Conservation (phyloP, 148 eudicot species). For the Amaranthus hypochondriacus region DNA sequence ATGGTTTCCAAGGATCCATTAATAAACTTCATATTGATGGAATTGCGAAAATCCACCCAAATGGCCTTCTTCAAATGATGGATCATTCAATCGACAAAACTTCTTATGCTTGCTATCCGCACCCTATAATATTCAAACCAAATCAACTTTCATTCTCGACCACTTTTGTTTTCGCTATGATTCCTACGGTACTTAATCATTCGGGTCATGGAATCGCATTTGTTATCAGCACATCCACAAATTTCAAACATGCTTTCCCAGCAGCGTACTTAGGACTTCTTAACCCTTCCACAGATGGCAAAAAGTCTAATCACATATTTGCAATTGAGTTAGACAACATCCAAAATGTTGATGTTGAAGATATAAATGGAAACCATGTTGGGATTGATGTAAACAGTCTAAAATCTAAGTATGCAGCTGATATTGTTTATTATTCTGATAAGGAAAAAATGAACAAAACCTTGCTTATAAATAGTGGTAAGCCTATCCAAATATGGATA, state of each 20-base stretch:
- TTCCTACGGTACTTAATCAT: slow-evolving; percentile 6
- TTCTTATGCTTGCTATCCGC: slow-evolving; percentile 19
- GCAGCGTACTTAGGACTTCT: slow-evolving; percentile 19
- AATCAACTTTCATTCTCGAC: slow-evolving; percentile 12
- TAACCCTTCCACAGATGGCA: slow-evolving; percentile 13
- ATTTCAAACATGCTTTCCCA: slow-evolving; percentile 1
- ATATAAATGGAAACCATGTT: slow-evolving; percentile 24
- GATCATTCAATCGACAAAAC: slow-evolving; percentile 14
- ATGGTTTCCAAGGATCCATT: slow-evolving; percentile 20
- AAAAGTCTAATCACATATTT: slow-evolving; percentile 20
- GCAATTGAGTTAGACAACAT: slow-evolving; percentile 25
- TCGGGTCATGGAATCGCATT: slow-evolving; percentile 16
- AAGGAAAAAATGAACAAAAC: slow-evolving; percentile 6
- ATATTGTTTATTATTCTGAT: slow-evolving; percentile 15
- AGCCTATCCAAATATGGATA: slow-evolving; percentile 17
- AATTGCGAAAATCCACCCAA: slow-evolving; percentile 10
- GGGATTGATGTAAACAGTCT: slow-evolving; percentile 23
- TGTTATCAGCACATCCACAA: slow-evolving; percentile 10
- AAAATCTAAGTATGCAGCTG: slow-evolving; percentile 8
- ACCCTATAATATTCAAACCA: slow-evolving; percentile 8
- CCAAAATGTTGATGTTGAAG: slow-evolving; percentile 3
- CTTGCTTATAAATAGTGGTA: slow-evolving; percentile 8
- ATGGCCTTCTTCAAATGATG: slow-evolving; percentile 18
- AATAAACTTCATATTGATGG: slow-evolving; percentile 16
- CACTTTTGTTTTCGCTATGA: neutral